Evolutionary conservation across 352 stramenopile species (phyloP).

Genomic region (Albugo laibachii): DNA sequence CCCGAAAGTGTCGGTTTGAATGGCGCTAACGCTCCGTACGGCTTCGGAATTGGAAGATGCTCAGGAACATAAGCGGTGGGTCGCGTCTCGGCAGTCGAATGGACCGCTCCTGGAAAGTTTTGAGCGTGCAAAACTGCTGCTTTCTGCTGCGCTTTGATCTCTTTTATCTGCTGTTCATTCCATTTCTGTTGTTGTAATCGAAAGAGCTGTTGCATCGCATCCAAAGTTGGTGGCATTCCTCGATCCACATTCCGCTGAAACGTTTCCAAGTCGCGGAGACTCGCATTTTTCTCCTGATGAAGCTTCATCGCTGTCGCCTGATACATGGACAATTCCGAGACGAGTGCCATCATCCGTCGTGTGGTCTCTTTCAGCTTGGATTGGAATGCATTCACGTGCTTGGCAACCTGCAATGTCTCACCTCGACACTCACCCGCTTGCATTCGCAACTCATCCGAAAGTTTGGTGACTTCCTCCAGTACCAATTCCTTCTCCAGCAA

Average conservation of each 20-base stretch:
- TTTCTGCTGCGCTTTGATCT: constrained; percentile 19
- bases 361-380: constrained; percentile 79
- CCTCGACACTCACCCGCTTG: constrained; percentile 58
- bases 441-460: constrained; percentile 66
- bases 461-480: constrained; percentile 81
- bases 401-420: constrained; percentile 65
- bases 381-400: constrained; percentile 84
- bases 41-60: constrained; percentile 83
- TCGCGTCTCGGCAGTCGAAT: constrained; percentile 77
- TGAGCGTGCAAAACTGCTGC: constrained; percentile 24
- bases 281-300: constrained; percentile 80
- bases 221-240: constrained; percentile 51
- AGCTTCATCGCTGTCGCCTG: constrained; percentile 88
- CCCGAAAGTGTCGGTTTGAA: constrained; percentile 83
- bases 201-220: constrained; percentile 56
- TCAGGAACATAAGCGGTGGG: constrained; percentile 90
- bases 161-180: constrained; percentile 21
- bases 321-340: constrained; percentile 90
- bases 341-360: constrained; percentile 87
- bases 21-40: constrained; percentile 78
- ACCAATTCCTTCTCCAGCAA: constrained; percentile 89
- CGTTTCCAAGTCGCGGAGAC: constrained; percentile 43
- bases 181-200: constrained; percentile 34
- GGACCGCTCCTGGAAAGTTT: constrained; percentile 46
- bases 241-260: constrained; percentile 27